Conservation (phyloP, 1,139 yeast species). For the Hanseniaspora sp. region DNA sequence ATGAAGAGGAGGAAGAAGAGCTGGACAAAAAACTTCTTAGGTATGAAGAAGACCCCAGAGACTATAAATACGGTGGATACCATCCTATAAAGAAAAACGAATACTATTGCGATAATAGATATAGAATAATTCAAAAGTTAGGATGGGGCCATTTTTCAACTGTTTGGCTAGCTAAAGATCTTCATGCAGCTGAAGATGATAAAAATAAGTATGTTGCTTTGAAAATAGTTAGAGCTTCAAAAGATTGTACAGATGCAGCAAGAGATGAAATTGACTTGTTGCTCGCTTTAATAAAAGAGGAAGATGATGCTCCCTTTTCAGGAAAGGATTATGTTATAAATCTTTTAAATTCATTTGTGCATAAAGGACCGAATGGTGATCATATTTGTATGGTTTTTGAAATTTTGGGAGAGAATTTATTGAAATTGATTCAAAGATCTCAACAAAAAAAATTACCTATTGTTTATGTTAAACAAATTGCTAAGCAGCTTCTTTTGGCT, state of each 20-base stretch:
- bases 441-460: constrained; percentile 61
- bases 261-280: constrained; percentile 59
- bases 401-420: constrained; percentile 65
- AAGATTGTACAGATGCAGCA: constrained; percentile 66
- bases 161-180: constrained; percentile 63
- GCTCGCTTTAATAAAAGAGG: constrained; percentile 31
- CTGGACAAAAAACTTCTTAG: constrained; percentile 33
- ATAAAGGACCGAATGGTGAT: constrained; percentile 62
- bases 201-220: constrained; percentile 54
- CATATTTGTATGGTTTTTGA: constrained; percentile 77
- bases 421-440: constrained; percentile 52
- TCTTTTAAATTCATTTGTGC: constrained; percentile 54
- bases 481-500: constrained; percentile 56
- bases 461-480: constrained; percentile 60
- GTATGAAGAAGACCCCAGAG: constrained; percentile 56
- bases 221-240: constrained; percentile 64
- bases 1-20: constrained; percentile 21
- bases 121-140: constrained; percentile 53
- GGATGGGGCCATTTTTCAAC: constrained; percentile 82
- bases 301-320: constrained; percentile 23
- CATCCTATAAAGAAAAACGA: constrained; percentile 72
- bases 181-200: constrained; percentile 25
- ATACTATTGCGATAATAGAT: constrained; percentile 45
- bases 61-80: constrained; percentile 66
- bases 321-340: constrained; percentile 58